Evolutionary conservation across 208 protist genomes (phyloP), one percentile per base, ranked within the genome.

Genomic region (Leishmania turanica): DNA sequence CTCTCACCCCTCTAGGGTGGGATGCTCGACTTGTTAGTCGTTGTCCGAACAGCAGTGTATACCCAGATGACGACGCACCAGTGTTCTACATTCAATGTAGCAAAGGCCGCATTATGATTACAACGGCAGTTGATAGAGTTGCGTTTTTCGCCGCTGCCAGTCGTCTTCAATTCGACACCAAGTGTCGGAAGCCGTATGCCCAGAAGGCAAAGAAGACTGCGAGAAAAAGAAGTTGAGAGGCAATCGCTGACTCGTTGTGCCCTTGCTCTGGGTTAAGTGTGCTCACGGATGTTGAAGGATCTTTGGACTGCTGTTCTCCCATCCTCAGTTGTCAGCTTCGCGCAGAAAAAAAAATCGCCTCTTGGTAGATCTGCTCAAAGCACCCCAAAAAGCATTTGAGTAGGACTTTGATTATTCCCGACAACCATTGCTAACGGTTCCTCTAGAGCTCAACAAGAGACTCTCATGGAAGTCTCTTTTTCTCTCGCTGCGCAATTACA

Each of bases 121-220:
- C 82, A 11, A 85, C 82, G 0, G 82, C 82, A 62, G 42, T 85
- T 4, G 82, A 85, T 45, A 72, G 53, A 68, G 47, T 82, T 3
- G 82, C 82, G 17, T 82, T 85, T 53, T 85, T 82, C 11, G 77
- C 82, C 0, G 82, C 77, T 11, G 82, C 73, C 1, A 85, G 72
- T 49, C 77, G 82, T 0, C 64, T 85, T 62, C 82, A 85, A 21
- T 75, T 19, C 42, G 77, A 85, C 24, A 65, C 65, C 37, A 74
- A 65, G 11, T 3, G 31, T 42, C 40, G 40, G 19, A 42, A 17
- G 45, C 42, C 15, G 11, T 45, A 49, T 37, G 34, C 31, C 47
- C 45, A 19, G 2, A 70, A 49, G 37, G 58, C 75, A 47, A 82
- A 70, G 34, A 53, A 64, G 24, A 65, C 37, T 54, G 49, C 40